phyloP scores from a whole-genome alignment of 2,329 filamentous ascomycete species.

The Drechmeria coniospora region DNA sequence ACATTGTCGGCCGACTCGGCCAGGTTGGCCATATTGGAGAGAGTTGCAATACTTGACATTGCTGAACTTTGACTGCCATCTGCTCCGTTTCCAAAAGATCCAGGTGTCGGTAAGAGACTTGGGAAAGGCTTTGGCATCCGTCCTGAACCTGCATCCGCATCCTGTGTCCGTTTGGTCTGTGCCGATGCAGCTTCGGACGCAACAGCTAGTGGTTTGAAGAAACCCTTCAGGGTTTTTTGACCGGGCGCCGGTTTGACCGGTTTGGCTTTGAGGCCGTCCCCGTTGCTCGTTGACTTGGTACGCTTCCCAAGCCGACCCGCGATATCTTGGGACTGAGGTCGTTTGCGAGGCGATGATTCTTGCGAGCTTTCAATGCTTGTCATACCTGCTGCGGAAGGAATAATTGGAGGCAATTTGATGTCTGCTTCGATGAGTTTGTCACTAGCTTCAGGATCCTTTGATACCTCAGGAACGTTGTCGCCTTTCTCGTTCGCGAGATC shows the following conservation, averaged over 20 bases:
- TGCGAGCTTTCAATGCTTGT: too few species aligned
- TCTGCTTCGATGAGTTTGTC: too few species aligned
- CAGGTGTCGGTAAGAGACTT: too few species aligned
- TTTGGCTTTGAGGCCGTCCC: conserved; percentile 8
- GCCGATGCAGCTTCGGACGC: not conserved
- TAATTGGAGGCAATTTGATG: too few species aligned
- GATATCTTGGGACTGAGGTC: not conserved
- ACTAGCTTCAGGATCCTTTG: too few species aligned
- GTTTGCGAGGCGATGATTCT: not conserved
- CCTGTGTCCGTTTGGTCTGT: not conserved
- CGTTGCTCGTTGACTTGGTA: conserved; percentile 7
- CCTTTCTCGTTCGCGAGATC: not conserved
- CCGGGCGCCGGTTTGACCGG: conserved; percentile 18
- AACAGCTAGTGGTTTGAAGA: conserved; percentile 46
- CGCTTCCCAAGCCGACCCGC: conserved; percentile 9
- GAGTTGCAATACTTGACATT: too few species aligned
- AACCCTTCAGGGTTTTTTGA: conserved; percentile 55
- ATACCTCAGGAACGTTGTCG: not conserved
- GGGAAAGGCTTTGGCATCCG: too few species aligned
- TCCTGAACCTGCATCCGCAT: not conserved
- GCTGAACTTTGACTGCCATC: too few species aligned
- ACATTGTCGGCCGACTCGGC: not conserved
- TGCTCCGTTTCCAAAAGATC: too few species aligned
- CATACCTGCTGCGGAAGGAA: too few species aligned
- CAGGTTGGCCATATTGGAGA: too few species aligned